Conservation (phyloP, 2,329 filamentous ascomycete genomes). For the Huntiella bhutanensis region DNA sequence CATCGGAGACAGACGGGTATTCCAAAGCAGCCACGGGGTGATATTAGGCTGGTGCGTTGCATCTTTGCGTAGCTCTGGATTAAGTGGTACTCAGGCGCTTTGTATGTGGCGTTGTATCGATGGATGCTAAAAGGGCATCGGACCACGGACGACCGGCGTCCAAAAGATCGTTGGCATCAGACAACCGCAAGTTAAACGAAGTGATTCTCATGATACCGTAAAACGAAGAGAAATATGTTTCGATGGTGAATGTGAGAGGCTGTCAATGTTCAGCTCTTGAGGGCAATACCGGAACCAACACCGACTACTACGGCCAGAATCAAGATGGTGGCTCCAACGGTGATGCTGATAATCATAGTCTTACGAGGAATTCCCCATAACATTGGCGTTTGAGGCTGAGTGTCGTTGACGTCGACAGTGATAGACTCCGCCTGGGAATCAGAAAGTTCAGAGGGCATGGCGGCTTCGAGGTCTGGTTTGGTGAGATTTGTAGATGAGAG, state of each 20-base stretch:
- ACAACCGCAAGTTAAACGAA: no score
- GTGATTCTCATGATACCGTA: no score
- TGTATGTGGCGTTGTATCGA: no score
- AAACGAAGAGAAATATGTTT: no score
- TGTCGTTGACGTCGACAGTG: background rate
- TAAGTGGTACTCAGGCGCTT: no score
- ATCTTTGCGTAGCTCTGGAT: no score
- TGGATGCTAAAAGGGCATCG: no score
- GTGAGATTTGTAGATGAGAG: background rate
- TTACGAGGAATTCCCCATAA: constrained; percentile 14
- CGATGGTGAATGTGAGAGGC: background rate
- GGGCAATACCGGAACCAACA: constrained; percentile 14
- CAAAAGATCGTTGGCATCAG: no score
- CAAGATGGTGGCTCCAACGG: constrained; percentile 12
- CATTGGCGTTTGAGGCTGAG: constrained; percentile 7
- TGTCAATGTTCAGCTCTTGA: constrained; percentile 9
- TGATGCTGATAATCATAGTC: constrained; percentile 14
- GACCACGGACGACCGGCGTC: no score
- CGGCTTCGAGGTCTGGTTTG: constrained; percentile 6
- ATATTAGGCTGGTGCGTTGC: no score
- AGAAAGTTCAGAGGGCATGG: background rate
- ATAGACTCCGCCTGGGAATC: background rate
- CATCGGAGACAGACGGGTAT: no score
- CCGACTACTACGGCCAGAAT: constrained; percentile 14
- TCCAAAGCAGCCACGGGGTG: no score